These are phyloP conservation scores for Fraxinus anomala DNA, from an alignment of 257 asterid genomes.

Conservation along the genomic window DNA sequence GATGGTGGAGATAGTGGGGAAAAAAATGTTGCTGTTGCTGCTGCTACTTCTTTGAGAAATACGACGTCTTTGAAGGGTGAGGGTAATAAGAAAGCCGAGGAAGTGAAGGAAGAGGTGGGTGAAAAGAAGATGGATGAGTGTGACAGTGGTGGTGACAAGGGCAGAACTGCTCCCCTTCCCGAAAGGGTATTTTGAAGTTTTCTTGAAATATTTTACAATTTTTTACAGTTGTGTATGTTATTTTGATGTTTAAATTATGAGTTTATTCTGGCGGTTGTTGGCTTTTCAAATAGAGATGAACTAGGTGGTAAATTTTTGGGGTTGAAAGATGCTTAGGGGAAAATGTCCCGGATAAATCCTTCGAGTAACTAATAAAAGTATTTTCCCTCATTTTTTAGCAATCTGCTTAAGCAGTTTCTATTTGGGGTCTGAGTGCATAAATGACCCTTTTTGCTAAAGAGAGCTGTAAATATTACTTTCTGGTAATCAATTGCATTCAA, in stretches of 20 bases:
- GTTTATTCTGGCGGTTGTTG: not conserved
- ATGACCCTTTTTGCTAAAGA: not conserved
- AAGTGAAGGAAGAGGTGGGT: conserved; percentile 36
- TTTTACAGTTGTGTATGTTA: not conserved
- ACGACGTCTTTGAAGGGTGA: conserved; percentile 22
- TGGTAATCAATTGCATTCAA: not conserved
- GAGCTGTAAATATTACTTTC: not conserved
- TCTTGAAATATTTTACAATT: not conserved
- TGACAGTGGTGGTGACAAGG: conserved; percentile 51
- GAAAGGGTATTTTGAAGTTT: conserved; percentile 37
- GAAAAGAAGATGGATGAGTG: conserved; percentile 42
- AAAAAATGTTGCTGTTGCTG: conserved; percentile 1
- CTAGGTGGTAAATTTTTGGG: not conserved
- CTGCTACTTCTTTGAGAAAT: conserved; percentile 32
- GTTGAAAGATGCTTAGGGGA: not conserved
- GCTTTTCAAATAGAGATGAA: conserved; percentile 15
- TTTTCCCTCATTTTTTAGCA: conserved; percentile 21
- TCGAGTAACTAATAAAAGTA: too few species aligned
- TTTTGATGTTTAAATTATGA: not conserved
- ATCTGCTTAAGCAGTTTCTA: conserved; percentile 13
- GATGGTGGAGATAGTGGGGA: conserved; percentile 24
- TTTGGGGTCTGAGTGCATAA: not conserved
- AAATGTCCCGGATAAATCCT: too few species aligned
- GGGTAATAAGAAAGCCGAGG: conserved; percentile 25
- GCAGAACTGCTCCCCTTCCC: conserved; percentile 54